Percentiles rank a stretch among this genome's conserved stretches.
Evolutionary conservation across 1,284 basidiomycete species (phyloP).

Genomic region (Pterulicium gracile): DNA sequence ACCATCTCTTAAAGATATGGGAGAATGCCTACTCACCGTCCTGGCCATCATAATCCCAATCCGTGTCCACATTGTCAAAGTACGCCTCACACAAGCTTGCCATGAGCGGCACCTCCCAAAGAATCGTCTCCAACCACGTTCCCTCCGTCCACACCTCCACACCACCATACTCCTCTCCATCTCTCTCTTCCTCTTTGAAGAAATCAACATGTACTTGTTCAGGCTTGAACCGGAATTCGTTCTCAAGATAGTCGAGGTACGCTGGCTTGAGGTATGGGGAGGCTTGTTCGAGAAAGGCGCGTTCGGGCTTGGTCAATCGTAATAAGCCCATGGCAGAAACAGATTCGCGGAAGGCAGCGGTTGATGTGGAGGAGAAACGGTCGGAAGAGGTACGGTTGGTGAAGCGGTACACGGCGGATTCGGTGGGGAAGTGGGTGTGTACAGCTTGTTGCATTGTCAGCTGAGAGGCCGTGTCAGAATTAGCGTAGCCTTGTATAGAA

Average conservation of each 20-base stretch:
- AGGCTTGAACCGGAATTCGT: slow-evolving; percentile 66
- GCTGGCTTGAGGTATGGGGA: slow-evolving; percentile 71
- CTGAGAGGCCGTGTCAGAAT: slow-evolving; percentile 27
- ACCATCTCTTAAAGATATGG: slow-evolving; percentile 2
- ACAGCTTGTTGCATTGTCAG: slow-evolving; percentile 98
- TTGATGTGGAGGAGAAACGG: slow-evolving; percentile 61
- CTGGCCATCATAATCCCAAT: slow-evolving; percentile 82
- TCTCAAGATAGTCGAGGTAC: slow-evolving; percentile 73
- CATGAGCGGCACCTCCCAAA: slow-evolving; percentile 97
- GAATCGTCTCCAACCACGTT: slow-evolving; percentile 82
- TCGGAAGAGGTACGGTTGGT: slow-evolving; percentile 73
- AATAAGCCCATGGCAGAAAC: slow-evolving; percentile 58
- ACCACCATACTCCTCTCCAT: slow-evolving; percentile 37
- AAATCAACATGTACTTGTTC: slow-evolving; percentile 51
- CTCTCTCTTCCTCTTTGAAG: background rate
- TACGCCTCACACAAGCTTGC: slow-evolving; percentile 76
- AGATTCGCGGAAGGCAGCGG: slow-evolving; percentile 49
- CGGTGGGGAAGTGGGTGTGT: slow-evolving; percentile 66
- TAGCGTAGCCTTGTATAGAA: slow-evolving; percentile 4
- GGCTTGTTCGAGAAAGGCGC: slow-evolving; percentile 49
- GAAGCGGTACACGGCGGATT: slow-evolving; percentile 69
- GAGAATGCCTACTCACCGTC: slow-evolving; percentile 34
- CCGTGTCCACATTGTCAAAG: slow-evolving; percentile 58
- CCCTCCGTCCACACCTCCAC: slow-evolving; percentile 71
- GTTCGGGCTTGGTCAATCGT: slow-evolving; percentile 52